Percentiles rank a stretch among this genome's conserved stretches.
These are phyloP conservation scores for Hysterium pulicare DNA, from an alignment of 2,329 filamentous ascomycete species.

Conservation along the genomic window DNA sequence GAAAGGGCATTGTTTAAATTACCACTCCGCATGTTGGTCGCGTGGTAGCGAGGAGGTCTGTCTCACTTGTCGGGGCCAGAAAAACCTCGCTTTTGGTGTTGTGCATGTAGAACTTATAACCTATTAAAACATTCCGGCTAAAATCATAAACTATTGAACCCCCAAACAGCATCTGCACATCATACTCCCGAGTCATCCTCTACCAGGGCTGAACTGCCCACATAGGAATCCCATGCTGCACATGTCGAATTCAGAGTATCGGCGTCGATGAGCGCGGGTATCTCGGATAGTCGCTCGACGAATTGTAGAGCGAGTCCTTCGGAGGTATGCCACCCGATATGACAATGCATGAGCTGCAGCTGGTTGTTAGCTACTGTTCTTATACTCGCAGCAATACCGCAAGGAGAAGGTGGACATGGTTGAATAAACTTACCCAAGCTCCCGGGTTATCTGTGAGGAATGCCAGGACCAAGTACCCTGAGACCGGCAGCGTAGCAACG, in stretches of 20 bases:
- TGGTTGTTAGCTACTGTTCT: too few species aligned
- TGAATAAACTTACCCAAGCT: conserved; percentile 10
- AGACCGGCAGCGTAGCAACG: conserved; percentile 23
- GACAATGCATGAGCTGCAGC: conserved; percentile 12
- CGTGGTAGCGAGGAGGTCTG: too few species aligned
- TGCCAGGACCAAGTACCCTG: conserved; percentile 46
- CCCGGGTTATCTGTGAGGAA: conserved; percentile 51
- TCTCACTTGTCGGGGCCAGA: too few species aligned
- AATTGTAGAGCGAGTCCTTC: conserved; percentile 12
- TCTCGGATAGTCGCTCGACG: conserved; percentile 12
- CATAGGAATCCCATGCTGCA: conserved; percentile 20
- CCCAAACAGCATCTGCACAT: too few species aligned
- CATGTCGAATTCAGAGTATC: conserved; percentile 14
- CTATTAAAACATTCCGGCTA: too few species aligned
- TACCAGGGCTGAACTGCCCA: conserved; percentile 8
- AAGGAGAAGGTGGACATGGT: neutral
- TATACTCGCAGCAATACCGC: neutral
- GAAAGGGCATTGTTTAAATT: too few species aligned
- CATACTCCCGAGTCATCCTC: conserved; percentile 24
- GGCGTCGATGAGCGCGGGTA: conserved; percentile 11
- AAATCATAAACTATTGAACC: too few species aligned
- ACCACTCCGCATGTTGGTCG: too few species aligned
- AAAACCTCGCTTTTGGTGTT: too few species aligned
- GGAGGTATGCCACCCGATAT: conserved; percentile 12
- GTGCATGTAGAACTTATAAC: too few species aligned